These are phyloP conservation scores for Xylariaceae sp. DNA, from an alignment of 2,329 filamentous ascomycete genomes.

Conservation along the genomic window DNA sequence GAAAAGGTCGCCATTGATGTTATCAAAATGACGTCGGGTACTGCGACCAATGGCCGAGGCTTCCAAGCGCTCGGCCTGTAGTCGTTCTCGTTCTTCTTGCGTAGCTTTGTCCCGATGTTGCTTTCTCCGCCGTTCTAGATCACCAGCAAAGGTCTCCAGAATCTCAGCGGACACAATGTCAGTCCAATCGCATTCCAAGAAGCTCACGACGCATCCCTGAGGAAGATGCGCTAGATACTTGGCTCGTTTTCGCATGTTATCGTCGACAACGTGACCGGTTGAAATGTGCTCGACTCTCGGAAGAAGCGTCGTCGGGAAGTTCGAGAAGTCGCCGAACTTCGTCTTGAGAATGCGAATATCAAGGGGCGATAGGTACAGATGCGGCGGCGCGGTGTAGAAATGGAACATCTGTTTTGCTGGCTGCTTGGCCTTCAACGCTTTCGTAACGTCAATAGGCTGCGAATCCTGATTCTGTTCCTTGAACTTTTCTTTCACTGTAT, in stretches of 20 bases:
- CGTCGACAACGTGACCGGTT: constrained; percentile 80
- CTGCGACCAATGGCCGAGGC: constrained; percentile 60
- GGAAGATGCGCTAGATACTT: constrained; percentile 87
- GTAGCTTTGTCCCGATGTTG: constrained; percentile 76
- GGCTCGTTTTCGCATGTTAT: constrained; percentile 72
- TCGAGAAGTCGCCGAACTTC: constrained; percentile 75
- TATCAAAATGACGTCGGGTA: constrained; percentile 36
- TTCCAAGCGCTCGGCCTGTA: constrained; percentile 76
- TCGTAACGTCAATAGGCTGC: constrained; percentile 24
- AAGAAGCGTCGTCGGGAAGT: constrained; percentile 79
- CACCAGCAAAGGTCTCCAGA: constrained; percentile 67
- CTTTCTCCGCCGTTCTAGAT: constrained; percentile 71
- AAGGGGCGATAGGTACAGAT: constrained; percentile 83
- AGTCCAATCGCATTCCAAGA: constrained; percentile 92
- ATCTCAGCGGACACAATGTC: constrained; percentile 74
- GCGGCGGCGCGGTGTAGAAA: constrained; percentile 82
- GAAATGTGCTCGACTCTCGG: constrained; percentile 86
- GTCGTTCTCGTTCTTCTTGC: constrained; percentile 78
- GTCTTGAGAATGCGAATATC: constrained; percentile 91
- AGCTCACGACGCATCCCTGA: constrained; percentile 83
- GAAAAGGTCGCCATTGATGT: constrained; percentile 37
- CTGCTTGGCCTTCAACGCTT: constrained; percentile 26
- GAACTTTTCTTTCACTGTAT: constrained; percentile 69
- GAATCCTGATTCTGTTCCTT: constrained; percentile 38
- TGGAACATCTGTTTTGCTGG: constrained; percentile 57